phyloP scores from a whole-genome alignment of 1,139 yeast species.

The Saccharomyces pastorianus region DNA sequence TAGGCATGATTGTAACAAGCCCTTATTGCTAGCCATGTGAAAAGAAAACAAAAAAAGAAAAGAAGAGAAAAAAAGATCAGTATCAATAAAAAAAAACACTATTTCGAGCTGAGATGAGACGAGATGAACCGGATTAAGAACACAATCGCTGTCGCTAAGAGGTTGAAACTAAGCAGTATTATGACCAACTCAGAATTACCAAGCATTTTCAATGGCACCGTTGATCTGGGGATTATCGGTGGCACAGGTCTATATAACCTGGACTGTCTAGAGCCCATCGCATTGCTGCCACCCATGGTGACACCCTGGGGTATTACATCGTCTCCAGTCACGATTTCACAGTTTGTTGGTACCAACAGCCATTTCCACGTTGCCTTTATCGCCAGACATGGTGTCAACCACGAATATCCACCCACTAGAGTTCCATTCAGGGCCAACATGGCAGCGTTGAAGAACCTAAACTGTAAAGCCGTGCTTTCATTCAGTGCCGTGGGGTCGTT shows the following conservation, averaged over 20 bases:
- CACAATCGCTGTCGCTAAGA: neutral
- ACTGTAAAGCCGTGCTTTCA: slow-evolving; percentile 82
- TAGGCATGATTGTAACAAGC: neutral
- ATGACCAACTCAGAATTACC: slow-evolving; percentile 28
- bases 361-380: slow-evolving; percentile 79
- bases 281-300: slow-evolving; percentile 62
- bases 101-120: neutral
- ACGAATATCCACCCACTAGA: slow-evolving; percentile 80
- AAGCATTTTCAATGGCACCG: slow-evolving; percentile 44
- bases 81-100: neutral
- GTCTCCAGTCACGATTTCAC: slow-evolving; percentile 83
- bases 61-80: neutral
- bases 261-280: slow-evolving; percentile 76
- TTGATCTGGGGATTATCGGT: slow-evolving; percentile 82
- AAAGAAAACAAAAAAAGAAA: neutral
- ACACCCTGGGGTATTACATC: slow-evolving; percentile 99
- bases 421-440: slow-evolving; percentile 93
- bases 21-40: neutral
- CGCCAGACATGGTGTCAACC: slow-evolving; percentile 89
- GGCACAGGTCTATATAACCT: slow-evolving; percentile 95
- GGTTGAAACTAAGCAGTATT: neutral
- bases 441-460: slow-evolving; percentile 83
- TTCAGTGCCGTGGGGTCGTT: slow-evolving; percentile 95
- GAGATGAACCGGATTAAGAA: neutral
- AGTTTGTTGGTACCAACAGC: slow-evolving; percentile 39